phyloP scores from a whole-genome alignment of 148 eudicot species.

The Cornus kousa region DNA sequence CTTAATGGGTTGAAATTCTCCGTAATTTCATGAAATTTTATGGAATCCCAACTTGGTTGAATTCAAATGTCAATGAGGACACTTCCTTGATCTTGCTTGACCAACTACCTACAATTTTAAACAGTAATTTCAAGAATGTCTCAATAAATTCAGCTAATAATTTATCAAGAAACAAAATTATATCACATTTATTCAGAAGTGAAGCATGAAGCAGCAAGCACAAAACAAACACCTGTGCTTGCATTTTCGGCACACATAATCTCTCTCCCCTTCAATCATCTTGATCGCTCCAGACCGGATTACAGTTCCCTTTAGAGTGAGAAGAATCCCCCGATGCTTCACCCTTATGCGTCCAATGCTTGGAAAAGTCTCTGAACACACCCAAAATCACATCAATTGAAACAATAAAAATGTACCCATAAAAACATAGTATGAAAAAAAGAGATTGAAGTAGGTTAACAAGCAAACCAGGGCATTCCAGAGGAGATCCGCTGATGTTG shows the following conservation, averaged over 20 bases:
- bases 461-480: conserved; percentile 67
- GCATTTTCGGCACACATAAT: conserved; percentile 70
- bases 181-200: neutral
- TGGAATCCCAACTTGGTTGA: neutral
- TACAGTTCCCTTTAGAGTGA: conserved; percentile 88
- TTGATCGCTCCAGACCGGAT: conserved; percentile 84
- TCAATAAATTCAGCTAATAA: neutral
- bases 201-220: neutral
- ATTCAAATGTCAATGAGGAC: neutral
- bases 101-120: neutral
- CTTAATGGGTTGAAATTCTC: neutral
- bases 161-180: neutral
- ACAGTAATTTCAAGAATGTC: neutral
- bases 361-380: conserved; percentile 62
- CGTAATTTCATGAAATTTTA: neutral
- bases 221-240: conserved; percentile 45
- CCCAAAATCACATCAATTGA: conserved; percentile 17
- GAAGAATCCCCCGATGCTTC: conserved; percentile 80
- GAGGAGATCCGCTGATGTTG: conserved; percentile 67
- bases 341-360: conserved; percentile 90
- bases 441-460: neutral
- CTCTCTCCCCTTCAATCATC: conserved; percentile 90
- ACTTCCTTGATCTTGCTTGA: neutral
- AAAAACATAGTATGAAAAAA: neutral
- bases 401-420: neutral